Evolutionary conservation across 148 eudicot species (phyloP).

Genomic region (Camellia japonica): DNA sequence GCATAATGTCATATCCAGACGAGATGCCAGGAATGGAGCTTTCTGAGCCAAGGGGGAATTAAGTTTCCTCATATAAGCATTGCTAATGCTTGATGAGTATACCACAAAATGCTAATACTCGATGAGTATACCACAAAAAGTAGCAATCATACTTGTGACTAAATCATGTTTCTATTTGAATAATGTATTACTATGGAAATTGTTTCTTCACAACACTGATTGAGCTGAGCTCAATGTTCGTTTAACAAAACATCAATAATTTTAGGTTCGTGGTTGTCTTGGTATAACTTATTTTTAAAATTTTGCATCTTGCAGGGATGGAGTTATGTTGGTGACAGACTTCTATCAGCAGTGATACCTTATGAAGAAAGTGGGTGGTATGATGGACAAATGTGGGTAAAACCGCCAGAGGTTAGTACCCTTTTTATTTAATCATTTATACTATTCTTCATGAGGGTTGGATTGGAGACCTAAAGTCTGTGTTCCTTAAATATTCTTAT

Average conservation of each 20-base stretch:
- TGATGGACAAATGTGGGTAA: conserved; percentile 99
- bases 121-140: not conserved
- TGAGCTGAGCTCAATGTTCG: not conserved
- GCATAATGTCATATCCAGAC: not conserved
- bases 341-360: conserved; percentile 87
- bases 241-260: not conserved
- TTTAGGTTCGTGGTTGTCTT: not conserved
- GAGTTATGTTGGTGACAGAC: conserved; percentile 97
- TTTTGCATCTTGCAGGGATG: conserved; percentile 59
- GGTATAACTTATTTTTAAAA: not conserved
- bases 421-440: not conserved
- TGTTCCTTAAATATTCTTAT: not conserved
- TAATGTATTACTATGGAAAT: not conserved
- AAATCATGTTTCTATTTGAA: not conserved
- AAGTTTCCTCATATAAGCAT: not conserved
- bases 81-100: too few relatives aligned
- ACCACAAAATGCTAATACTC: not conserved
- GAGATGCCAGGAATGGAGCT: not conserved
- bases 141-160: not conserved
- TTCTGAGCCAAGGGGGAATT: not conserved
- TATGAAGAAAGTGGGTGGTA: conserved; percentile 98
- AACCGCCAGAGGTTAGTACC: conserved; percentile 85
- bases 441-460: not conserved
- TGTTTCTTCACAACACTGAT: not conserved
- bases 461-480: not conserved